Conservation (phyloP, 345 rosid species). For the Arabis hirsuta region DNA sequence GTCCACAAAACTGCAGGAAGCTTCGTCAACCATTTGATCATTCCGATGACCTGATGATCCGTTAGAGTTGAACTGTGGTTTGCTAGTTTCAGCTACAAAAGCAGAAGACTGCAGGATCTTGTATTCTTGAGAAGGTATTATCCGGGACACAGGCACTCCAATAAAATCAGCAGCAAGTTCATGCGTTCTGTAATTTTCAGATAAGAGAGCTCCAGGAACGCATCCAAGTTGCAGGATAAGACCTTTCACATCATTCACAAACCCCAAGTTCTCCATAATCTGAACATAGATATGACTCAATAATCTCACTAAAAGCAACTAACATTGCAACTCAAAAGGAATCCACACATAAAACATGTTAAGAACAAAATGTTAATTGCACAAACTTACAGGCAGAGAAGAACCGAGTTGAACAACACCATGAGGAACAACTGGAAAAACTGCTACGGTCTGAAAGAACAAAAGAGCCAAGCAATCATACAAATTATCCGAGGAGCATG, state of each 20-base stretch:
- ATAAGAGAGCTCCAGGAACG: slow-evolving; percentile 71
- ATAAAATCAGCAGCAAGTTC: slow-evolving; percentile 50
- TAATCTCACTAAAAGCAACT: slow-evolving; percentile 1
- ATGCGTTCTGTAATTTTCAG: slow-evolving; percentile 51
- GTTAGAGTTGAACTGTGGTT: slow-evolving; percentile 50
- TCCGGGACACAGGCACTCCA: slow-evolving; percentile 55
- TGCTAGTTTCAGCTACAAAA: slow-evolving; percentile 45
- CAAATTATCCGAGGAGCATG: neutral
- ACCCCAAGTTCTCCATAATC: slow-evolving; percentile 83
- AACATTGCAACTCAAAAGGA: neutral
- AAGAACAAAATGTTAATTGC: neutral
- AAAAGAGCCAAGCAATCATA: slow-evolving; percentile 9
- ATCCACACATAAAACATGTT: neutral
- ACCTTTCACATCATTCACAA: slow-evolving; percentile 74
- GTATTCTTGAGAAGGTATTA: slow-evolving; percentile 43
- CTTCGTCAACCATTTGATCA: slow-evolving; percentile 32
- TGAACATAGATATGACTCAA: slow-evolving; percentile 48
- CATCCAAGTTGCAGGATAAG: slow-evolving; percentile 79
- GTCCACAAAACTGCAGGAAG: slow-evolving; percentile 24
- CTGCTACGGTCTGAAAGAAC: slow-evolving; percentile 73
- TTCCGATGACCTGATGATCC: slow-evolving; percentile 37
- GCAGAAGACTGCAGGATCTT: slow-evolving; percentile 45
- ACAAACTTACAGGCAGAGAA: slow-evolving; percentile 63
- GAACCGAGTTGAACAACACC: slow-evolving; percentile 97
- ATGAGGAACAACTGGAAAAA: slow-evolving; percentile 76